Percentiles rank a stretch among this genome's conserved stretches.
These are phyloP conservation scores for Ceratobasidium papillatum DNA, from an alignment of 1,284 basidiomycete species.

Conservation along the genomic window DNA sequence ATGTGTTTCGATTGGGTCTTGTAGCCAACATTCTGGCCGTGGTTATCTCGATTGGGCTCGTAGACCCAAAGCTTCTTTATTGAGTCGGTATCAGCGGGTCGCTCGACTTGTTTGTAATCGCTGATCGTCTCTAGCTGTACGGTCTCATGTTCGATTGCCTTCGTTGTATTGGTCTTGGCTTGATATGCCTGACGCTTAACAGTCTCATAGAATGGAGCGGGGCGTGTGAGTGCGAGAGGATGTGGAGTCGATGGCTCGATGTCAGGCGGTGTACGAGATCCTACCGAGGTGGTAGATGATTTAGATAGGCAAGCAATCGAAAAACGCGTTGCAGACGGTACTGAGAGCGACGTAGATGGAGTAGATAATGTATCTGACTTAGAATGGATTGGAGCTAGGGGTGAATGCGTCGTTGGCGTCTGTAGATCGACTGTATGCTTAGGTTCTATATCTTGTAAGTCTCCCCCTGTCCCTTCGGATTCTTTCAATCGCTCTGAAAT, in stretches of 20 bases:
- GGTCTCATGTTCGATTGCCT: neutral
- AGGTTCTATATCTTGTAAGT: neutral
- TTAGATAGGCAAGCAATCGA: neutral
- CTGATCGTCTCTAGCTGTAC: neutral
- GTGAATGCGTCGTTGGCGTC: neutral
- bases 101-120: neutral
- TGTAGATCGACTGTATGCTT: neutral
- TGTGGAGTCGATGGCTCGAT: too few relatives aligned
- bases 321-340: neutral
- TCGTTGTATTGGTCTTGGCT: neutral
- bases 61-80: conserved; percentile 46
- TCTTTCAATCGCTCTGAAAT: neutral
- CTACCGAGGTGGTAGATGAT: neutral
- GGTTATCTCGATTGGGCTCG: conserved; percentile 50
- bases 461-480: neutral
- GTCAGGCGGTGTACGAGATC: neutral
- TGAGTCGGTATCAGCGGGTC: neutral
- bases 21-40: conserved; percentile 48
- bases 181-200: neutral
- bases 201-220: neutral
- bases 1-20: conserved; percentile 58
- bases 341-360: neutral
- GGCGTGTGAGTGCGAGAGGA: neutral
- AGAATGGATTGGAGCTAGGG: neutral
- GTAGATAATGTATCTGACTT: neutral